phyloP scores from a whole-genome alignment of 441 rosid species.

The Gossypium gossypioides region DNA sequence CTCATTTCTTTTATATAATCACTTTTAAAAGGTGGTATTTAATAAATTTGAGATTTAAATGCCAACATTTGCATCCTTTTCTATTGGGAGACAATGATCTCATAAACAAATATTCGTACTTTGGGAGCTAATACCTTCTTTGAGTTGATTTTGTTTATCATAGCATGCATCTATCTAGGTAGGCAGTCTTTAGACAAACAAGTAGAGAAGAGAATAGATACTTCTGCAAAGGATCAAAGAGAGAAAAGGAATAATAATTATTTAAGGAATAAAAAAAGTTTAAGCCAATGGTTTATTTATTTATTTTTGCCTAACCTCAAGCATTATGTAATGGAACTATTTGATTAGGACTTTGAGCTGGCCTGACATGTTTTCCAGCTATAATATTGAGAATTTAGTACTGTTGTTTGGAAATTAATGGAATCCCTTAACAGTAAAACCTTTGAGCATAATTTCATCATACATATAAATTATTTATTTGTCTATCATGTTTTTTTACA shows the following conservation, averaged over 20 bases:
- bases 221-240: background rate
- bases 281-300: background rate
- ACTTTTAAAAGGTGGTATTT: too few relatives aligned
- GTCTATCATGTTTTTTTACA: background rate
- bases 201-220: background rate
- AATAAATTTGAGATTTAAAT: too few relatives aligned
- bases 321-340: background rate
- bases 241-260: background rate
- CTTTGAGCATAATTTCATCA: background rate
- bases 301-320: background rate
- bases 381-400: too few relatives aligned
- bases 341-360: background rate
- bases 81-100: too few relatives aligned
- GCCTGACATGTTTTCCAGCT: constrained; percentile 1
- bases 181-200: background rate
- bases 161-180: background rate
- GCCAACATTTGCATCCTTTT: too few relatives aligned
- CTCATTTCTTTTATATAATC: too few relatives aligned
- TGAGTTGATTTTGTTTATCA: background rate
- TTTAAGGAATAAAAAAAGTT: background rate
- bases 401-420: background rate
- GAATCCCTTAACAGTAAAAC: background rate
- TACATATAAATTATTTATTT: too few relatives aligned
- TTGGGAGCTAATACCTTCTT: background rate
- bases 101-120: too few relatives aligned